Percentiles rank a stretch among this genome's conserved stretches.
Evolutionary conservation across 352 stramenopile species (phyloP).

Genomic region (Phytophthora ramorum): DNA sequence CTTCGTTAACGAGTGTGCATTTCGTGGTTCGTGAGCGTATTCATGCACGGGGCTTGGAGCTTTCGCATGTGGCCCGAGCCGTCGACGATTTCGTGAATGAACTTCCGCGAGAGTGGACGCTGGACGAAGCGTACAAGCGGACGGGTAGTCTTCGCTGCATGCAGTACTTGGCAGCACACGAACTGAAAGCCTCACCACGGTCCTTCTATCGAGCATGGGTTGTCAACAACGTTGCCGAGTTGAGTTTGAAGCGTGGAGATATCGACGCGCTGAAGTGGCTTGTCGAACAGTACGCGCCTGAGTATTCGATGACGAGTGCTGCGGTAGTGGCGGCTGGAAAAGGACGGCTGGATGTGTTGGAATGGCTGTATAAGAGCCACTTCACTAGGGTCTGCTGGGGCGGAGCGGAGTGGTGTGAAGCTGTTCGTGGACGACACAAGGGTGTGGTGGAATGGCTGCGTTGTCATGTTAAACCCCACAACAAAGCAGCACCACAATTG

Average conservation of each 20-base stretch:
- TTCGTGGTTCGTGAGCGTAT: conserved; percentile 20
- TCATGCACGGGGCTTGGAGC: conserved; percentile 8
- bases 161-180: conserved; percentile 17
- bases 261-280: conserved; percentile 19
- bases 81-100: conserved; percentile 20
- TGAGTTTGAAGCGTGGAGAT: conserved; percentile 17
- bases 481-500: conserved; percentile 11
- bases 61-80: conserved; percentile 16
- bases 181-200: neutral
- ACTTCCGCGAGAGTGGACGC: conserved; percentile 7
- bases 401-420: conserved; percentile 25
- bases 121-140: conserved; percentile 20
- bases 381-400: conserved; percentile 21
- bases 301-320: conserved; percentile 2
- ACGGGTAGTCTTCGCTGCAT: conserved; percentile 27
- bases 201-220: conserved; percentile 16
- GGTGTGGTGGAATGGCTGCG: conserved; percentile 20
- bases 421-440: conserved; percentile 6
- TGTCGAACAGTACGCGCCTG: conserved; percentile 9
- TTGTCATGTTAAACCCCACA: conserved; percentile 2
- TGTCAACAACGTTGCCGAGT: conserved; percentile 15
- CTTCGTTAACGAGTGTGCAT: conserved; percentile 18
- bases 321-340: conserved; percentile 9
- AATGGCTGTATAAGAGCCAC: conserved; percentile 21
- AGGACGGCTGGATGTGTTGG: conserved; percentile 11